Percentiles rank a stretch among this genome's conserved stretches.
Evolutionary conservation across 176 grass and related monocot species (phyloP).

Genomic region (Zea mays): Zm-B73-REFERENCE-NAM-5.0 NC_050098.1:138202501-138203000

Average conservation of each 20-base stretch:
- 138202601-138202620: background rate
- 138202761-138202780: background rate
- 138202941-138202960: background rate
- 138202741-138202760: conserved; percentile 12
- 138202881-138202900: too few relatives aligned
- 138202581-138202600: background rate
- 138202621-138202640: conserved; percentile 5
- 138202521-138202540: too few relatives aligned
- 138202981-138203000: background rate
- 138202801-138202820: background rate
- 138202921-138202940: too few relatives aligned
- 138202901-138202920: too few relatives aligned
- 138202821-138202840: conserved; percentile 22
- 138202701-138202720: background rate
- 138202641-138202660: conserved; percentile 17
- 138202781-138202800: background rate
- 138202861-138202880: background rate
- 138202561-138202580: background rate
- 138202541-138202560: too few relatives aligned
- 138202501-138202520: conserved; percentile 24
- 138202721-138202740: background rate
- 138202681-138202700: conserved; percentile 44
- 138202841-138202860: background rate
- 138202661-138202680: conserved; percentile 30
- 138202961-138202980: background rate